Evolutionary conservation across 2,329 filamentous ascomycete species (phyloP).

Genomic region (Zalaria sp.): DNA sequence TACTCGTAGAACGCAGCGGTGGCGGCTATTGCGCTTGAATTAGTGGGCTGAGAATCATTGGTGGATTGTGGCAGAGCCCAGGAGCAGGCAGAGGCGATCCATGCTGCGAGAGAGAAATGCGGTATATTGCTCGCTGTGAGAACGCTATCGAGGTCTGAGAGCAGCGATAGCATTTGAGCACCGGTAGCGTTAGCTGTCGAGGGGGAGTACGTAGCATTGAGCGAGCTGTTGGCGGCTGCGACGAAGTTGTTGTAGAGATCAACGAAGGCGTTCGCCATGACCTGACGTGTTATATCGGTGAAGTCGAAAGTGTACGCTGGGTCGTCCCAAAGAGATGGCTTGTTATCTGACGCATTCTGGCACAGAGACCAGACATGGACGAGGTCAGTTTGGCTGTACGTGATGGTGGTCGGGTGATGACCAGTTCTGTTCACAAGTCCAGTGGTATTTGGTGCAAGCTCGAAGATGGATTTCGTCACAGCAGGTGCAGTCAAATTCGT

Average conservation of each 20-base stretch:
- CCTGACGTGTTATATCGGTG: slow-evolving; percentile 35
- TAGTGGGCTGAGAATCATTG: slow-evolving; percentile 6
- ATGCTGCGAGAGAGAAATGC: slow-evolving; percentile 28
- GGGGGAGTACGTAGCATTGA: slow-evolving; percentile 8
- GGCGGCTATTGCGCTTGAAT: slow-evolving; percentile 3
- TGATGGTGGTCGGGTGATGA: slow-evolving; percentile 28
- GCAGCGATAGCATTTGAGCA: slow-evolving; percentile 18
- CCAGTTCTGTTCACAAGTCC: slow-evolving; percentile 26
- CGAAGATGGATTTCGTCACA: slow-evolving; percentile 32
- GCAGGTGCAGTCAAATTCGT: slow-evolving; percentile 27
- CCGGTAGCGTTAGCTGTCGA: slow-evolving; percentile 13
- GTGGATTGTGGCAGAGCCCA: slow-evolving; percentile 10
- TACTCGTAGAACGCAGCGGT: slow-evolving; percentile 26
- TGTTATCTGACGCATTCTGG: slow-evolving; percentile 19
- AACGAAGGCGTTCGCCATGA: slow-evolving; percentile 33
- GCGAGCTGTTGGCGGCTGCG: slow-evolving; percentile 16
- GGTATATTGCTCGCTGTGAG: slow-evolving; percentile 23
- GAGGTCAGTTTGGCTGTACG: slow-evolving; percentile 26
- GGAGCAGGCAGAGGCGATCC: slow-evolving; percentile 26
- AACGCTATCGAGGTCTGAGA: slow-evolving; percentile 26
- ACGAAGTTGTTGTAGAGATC: slow-evolving; percentile 24
- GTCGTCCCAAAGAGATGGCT: slow-evolving; percentile 24
- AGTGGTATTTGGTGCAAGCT: slow-evolving; percentile 28
- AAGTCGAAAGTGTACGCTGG: slow-evolving; percentile 32
- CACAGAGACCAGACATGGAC: slow-evolving; percentile 26